Conservation (phyloP, 2,329 filamentous ascomycete genomes). For the Pestalotiopsis fici region DNA sequence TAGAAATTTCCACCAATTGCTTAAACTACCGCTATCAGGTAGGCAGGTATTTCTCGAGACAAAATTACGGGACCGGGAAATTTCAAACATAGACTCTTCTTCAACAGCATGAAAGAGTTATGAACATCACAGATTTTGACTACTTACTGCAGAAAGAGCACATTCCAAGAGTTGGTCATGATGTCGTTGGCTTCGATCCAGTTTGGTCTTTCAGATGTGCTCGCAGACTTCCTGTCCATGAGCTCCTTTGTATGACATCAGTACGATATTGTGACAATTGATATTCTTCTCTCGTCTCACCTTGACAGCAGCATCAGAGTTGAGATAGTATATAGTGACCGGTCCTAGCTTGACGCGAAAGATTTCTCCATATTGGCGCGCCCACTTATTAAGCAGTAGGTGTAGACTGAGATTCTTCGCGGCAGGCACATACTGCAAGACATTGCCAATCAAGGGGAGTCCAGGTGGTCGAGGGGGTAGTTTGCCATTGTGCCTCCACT, state of each 20-base stretch:
- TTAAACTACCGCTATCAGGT: no score
- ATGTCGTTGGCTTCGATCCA: background rate
- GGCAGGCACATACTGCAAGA: background rate
- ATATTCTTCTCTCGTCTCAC: background rate
- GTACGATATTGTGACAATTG: background rate
- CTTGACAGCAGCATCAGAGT: conserved; percentile 3
- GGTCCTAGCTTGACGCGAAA: conserved; percentile 1
- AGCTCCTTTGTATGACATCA: background rate
- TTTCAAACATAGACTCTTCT: no score
- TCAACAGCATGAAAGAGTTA: no score
- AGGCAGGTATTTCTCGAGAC: no score
- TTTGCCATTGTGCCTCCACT: background rate
- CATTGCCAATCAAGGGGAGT: background rate
- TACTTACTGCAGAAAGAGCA: background rate
- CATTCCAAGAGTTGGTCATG: conserved; percentile 3
- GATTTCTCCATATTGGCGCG: background rate
- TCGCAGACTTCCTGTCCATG: background rate
- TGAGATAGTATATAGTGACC: conserved; percentile 1
- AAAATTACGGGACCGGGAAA: no score
- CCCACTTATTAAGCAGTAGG: background rate
- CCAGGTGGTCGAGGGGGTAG: background rate
- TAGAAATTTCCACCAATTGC: no score
- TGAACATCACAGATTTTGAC: no score
- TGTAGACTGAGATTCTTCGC: background rate
- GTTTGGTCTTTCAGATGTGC: background rate